Evolutionary conservation across 257 asterid species (phyloP), one percentile per base, ranked within the genome.

Genomic region (Capsicum baccatum): DNA sequence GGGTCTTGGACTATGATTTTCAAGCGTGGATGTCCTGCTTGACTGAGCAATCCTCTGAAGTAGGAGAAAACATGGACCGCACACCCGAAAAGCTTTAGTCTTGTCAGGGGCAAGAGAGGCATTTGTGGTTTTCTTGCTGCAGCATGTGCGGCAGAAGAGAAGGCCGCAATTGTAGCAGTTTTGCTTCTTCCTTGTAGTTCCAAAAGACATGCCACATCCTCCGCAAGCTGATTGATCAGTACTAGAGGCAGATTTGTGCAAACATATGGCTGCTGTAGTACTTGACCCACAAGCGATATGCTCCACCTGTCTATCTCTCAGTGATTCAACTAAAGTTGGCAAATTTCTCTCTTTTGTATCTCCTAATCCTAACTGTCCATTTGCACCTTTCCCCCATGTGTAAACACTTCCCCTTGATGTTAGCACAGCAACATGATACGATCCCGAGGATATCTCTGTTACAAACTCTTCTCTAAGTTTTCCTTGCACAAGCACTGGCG

Each of bases 281-380:
- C 79, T 87, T 50, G 93, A 87, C 44, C 93, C 93, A 68, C 93
- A 89, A 26, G 89, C 71, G 74, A 90, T 82, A 85, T 82, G 87
- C 69, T 89, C 88, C 35, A 90, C 91, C 87, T 85, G 85, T 84
- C 90, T 86, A 55, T 84, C 92, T 82, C 84, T 82, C 13, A 90
- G 79, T 64, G 89, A 84, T 86, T 89, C 93, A 17, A 89, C 90
- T 85, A 90, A 84, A 1, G 89, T 87, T 48, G 93, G 93, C 17
- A 79, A 82, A 85, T 78, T 87, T 85, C 90, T 57, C 79, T 90
- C 93, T 84, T 81, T 84, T 17, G 83, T 86, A 83, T 90, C 92
- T 56, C 92, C 93, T 81, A 89, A 81, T 55, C 93, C 93, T 84
- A 90, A 76, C 84, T 90, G 93, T 83, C 93, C 93, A 47, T 89